These are phyloP conservation scores for Ascochyta koolunga DNA, from an alignment of 2,329 filamentous ascomycete genomes.

Conservation along the genomic window DNA sequence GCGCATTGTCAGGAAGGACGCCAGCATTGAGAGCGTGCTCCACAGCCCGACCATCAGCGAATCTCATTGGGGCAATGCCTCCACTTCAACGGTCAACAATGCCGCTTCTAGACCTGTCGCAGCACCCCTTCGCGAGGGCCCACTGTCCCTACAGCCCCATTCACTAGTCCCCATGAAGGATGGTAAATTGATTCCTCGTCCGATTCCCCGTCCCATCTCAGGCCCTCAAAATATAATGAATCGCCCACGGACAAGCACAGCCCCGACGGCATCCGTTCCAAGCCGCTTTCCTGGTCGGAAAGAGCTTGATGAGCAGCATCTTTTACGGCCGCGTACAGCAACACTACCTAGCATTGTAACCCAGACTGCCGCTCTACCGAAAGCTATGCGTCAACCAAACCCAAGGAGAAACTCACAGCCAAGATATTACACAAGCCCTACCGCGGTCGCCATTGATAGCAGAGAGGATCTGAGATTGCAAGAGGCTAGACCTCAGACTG, in stretches of 20 bases:
- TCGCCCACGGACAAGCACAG: constrained; percentile 12
- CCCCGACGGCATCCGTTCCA: constrained; percentile 5
- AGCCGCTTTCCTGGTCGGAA: constrained; percentile 7
- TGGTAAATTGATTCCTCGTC: background rate
- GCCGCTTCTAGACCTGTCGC: background rate
- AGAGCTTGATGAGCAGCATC: constrained; percentile 6
- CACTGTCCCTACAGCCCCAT: constrained; percentile 2
- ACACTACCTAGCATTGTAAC: background rate
- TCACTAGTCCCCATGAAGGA: background rate
- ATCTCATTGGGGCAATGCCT: constrained; percentile 5
- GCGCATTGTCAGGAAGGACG: constrained; percentile 35
- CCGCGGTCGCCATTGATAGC: constrained; percentile 1
- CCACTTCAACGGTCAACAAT: background rate
- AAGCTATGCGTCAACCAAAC: background rate
- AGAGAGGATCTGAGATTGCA: constrained; percentile 4
- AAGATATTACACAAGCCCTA: constrained; percentile 24
- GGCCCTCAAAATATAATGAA: background rate
- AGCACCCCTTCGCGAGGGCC: background rate
- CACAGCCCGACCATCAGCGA: constrained; percentile 3
- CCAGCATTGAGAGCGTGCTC: constrained; percentile 9
- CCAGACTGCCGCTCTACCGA: background rate
- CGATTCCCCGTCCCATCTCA: constrained; percentile 11
- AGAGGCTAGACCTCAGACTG: background rate
- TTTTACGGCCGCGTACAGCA: constrained; percentile 10
- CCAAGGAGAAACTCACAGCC: constrained; percentile 14